Evolutionary conservation across 2,329 filamentous ascomycete genomes (phyloP), one percentile per base, ranked within the genome.

Genomic region (Ophiostoma populinum): DNA sequence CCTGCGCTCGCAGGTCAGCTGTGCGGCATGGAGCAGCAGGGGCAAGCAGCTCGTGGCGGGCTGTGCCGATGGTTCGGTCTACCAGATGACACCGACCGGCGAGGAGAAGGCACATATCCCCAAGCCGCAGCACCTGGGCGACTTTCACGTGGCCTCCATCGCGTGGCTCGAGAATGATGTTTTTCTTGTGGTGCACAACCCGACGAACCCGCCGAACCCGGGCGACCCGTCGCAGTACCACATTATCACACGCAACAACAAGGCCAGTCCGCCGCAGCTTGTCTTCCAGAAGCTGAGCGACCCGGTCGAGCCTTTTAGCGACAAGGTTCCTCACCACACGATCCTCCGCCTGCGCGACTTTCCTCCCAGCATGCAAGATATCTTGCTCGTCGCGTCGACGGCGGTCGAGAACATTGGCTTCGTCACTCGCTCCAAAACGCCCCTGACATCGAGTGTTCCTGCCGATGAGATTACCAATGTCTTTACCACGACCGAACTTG

Each of bases 21-120:
- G 80, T 48, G 68, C 82, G 6, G 77, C 80, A 37, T 98, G 92
- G 90, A 98, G 90, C 53, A 78, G 73, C 41, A 82, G 77, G 51
- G 90, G 90, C 31, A 98, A 93, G 53, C 87, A 95, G 51, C 62
- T 98, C 28, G 76, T 92, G 29, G 86, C 82, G 45, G 90, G 92
- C 12, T 62, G 90, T 46, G 74, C 65, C 6, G 73, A 94, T 55
- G 90, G 90, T 39, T 75, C 74, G 10, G 75, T 79, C 35, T 68
- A 70, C 37, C 86, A 94, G 53, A 77, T 95, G 69, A 83, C 80
- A 7, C 81, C 80, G 0, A 71, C 82, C 46, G 87, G 87, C 31
- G 67, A 67, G 26, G 64, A 70, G 19, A 90, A 87, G 56, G 85
- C 67, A 24, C 65, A 75, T 35, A 80, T 98, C 31, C 83, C 86